Percentiles rank a stretch among this genome's conserved stretches.
Conservation (phyloP, 305 asterid genomes). For the Solanum aculeatissimum region DNA sequence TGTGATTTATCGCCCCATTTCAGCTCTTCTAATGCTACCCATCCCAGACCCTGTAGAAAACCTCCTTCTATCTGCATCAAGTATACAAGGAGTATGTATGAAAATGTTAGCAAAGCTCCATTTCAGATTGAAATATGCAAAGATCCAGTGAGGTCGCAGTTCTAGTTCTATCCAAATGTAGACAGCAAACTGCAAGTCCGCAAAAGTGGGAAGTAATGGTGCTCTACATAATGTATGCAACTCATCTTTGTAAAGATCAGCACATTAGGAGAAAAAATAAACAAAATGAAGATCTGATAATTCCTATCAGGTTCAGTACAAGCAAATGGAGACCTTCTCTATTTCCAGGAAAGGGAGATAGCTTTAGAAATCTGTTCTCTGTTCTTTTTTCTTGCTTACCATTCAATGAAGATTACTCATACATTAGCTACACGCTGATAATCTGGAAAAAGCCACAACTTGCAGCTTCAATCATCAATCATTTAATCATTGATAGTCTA, state of each 20-base stretch:
- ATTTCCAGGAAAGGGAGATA: not conserved
- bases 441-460: not conserved
- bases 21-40: constrained; percentile 90
- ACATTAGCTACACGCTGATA: not conserved
- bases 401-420: not conserved
- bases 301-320: not conserved
- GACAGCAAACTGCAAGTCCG: not conserved
- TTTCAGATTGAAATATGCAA: not conserved
- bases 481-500: not conserved
- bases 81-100: not conserved
- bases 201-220: not conserved
- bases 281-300: not conserved
- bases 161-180: not conserved
- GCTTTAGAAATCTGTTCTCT: not conserved
- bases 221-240: not conserved
- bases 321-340: not conserved
- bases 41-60: constrained; percentile 88
- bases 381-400: not conserved
- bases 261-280: not conserved
- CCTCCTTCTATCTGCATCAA: constrained; percentile 81
- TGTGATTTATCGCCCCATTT: constrained; percentile 94
- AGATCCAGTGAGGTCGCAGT: not conserved
- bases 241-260: not conserved
- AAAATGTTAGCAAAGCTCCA: not conserved
- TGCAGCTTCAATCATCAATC: not conserved